Evolutionary conservation across 768 basidiomycete species (phyloP), one percentile per base, ranked within the genome.

Genomic region (Lyophyllum semitale): DNA sequence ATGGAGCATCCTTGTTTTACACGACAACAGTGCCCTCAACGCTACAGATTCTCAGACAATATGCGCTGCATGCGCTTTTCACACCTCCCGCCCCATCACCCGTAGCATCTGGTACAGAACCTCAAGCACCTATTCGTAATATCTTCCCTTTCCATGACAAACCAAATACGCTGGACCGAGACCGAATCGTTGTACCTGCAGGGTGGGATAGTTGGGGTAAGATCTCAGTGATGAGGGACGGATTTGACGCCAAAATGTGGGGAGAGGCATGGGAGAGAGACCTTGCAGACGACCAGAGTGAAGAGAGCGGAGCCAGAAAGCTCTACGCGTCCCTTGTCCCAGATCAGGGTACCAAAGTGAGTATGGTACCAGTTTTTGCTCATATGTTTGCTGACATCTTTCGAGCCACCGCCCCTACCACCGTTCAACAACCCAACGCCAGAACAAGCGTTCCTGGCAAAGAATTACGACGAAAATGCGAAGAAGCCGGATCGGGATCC

Each of bases 151-250:
- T 97, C 71, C 73, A 79, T 3, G 84, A 92, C 52, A 88, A 90
- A 60, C 89, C 97, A 1, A 98, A 98, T 67, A 89, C 91, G 0
- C 77, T 98, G 43, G 97, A 98, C 67, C 85, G 97, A 29, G 95
- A 98, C 65, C 87, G 84, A 12, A 88, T 98, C 48, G 84, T 97
- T 41, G 86, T 98, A 6, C 97, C 96, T 1, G 84, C 93, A 1
- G 97, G 97, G 1, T 99, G 97, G 97, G 97, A 98, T 66, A 93
- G 91, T 61, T 97, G 93, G 91, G 95, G 95, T 0, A 98, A 98
- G 76, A 96, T 98, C 54, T 77, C 81, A 2, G 89, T 98, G 1
- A 73, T 98, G 51, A 75, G 94, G 53, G 97, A 98, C 37, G 91
- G 91, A 0, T 99, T 98, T 63, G 94, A 97, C 50, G 85, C 91